Evolutionary conservation across 371 early-diverging fungal genomes (phyloP).

Genomic region (Circinella minor): DNA sequence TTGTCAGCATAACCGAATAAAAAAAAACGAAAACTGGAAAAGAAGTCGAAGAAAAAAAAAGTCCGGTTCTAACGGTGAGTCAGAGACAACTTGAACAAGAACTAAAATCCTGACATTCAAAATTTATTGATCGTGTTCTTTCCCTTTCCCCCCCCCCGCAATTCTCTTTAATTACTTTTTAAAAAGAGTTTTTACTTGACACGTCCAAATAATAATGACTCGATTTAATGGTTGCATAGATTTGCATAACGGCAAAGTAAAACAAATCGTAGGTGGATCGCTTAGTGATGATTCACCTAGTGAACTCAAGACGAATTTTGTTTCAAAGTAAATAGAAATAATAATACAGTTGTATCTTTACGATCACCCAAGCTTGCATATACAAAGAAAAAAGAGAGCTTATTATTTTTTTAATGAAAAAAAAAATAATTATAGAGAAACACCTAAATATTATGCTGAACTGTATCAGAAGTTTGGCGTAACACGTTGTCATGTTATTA

Average conservation of each 20-base stretch:
- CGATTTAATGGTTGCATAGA: conserved; percentile 96
- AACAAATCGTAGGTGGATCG: conserved; percentile 97
- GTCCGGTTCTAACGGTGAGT: neutral
- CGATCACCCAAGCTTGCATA: neutral
- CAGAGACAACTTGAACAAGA: too few species aligned
- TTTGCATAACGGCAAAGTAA: conserved; percentile 95
- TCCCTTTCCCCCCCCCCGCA: neutral
- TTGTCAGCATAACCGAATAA: conserved; percentile 10
- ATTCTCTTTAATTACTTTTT: neutral
- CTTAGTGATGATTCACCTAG: conserved; percentile 71
- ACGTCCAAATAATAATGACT: conserved; percentile 37
- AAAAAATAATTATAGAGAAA: conserved; percentile 51
- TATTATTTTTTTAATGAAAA: neutral
- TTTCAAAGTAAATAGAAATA: conserved; percentile 64
- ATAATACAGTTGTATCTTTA: too few species aligned
- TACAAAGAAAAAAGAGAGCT: neutral
- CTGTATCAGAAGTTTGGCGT: conserved; percentile 78
- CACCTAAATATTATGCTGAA: conserved; percentile 79
- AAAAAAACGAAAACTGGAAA: neutral
- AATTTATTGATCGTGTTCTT: neutral
- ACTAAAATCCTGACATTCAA: neutral
- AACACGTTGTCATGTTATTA: conserved; percentile 93
- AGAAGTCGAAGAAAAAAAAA: neutral
- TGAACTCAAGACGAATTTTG: conserved; percentile 88
- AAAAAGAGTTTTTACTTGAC: too few species aligned